phyloP scores from a whole-genome alignment of 2,329 filamentous ascomycete species.

The Ilyonectria destructans region DNA sequence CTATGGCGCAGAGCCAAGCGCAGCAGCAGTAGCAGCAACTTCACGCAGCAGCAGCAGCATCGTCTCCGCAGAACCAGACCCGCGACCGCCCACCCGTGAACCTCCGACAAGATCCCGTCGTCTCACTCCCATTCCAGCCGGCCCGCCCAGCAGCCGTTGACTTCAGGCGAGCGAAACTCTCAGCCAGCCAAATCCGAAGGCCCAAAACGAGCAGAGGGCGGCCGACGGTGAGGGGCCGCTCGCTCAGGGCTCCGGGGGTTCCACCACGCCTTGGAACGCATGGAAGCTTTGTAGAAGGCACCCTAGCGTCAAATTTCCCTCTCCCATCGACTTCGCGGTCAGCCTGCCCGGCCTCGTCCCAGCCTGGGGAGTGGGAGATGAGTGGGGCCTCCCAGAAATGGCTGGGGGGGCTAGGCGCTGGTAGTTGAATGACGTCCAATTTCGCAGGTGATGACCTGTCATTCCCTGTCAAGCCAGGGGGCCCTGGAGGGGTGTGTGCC shows the following conservation, averaged over 20 bases:
- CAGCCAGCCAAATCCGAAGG: constrained; percentile 8
- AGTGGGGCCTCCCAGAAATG: constrained; percentile 39
- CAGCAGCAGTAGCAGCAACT: not conserved
- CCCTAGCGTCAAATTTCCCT: constrained; percentile 38
- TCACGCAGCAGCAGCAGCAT: constrained; percentile 1
- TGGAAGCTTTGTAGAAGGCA: constrained; percentile 48
- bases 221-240: constrained; percentile 10
- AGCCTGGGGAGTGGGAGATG: constrained; percentile 28
- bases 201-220: constrained; percentile 22
- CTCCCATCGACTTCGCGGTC: constrained; percentile 18
- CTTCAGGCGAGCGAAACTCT: constrained; percentile 41
- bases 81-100: constrained; percentile 7
- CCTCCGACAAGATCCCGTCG: constrained; percentile 11
- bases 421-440: constrained; percentile 50
- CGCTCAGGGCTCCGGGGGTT: constrained; percentile 18
- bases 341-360: constrained; percentile 6
- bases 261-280: constrained; percentile 47
- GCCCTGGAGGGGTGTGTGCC: constrained; percentile 22
- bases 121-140: constrained; percentile 41
- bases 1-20: not conserved
- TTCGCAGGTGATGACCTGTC: constrained; percentile 47
- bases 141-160: constrained; percentile 35
- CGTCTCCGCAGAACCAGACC: not conserved
- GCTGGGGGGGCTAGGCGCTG: constrained; percentile 38
- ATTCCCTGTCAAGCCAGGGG: constrained; percentile 27